Evolutionary conservation across 2,329 filamentous ascomycete species (phyloP), one percentile per base, ranked within the genome.

Genomic region (Tolypocladium inflatum): DNA sequence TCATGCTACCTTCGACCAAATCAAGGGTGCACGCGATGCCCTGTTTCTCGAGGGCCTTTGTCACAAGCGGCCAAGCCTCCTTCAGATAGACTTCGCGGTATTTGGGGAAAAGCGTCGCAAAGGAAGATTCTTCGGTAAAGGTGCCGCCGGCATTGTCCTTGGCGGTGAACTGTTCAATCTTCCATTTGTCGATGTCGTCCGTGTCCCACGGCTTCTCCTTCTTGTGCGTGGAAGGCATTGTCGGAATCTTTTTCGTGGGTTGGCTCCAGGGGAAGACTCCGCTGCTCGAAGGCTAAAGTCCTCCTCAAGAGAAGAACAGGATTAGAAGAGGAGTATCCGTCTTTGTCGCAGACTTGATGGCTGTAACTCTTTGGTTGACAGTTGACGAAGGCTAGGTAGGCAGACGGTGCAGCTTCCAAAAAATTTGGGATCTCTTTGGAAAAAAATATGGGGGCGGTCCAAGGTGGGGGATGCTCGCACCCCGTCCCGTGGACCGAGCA

Each of bases 121-220:
- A 99, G 6, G 89, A 91, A 1, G 91, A 96, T 77, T 97, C 94
- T 74, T 99, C 93, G 56, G 87, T 82, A 71, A 99, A 96, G 23
- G 89, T 88, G 63, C 94, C 94, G 57, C 84, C 90, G 38, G 78
- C 75, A 74, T 97, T 97, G 76, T 97, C 89, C 64, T 89, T 85
- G 54, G 90, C 83, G 48, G 85, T 93, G 76, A 97, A 97, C 35
- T 85, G 76, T 43, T 96, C 91, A 66, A 92, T 78, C 85, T 91
- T 93, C 91, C 91, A 97, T 73, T 97, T 96, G 76, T 97, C 93
- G 63, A 97, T 90, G 68, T 97, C 94, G 62, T 96, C 92, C 58
- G 92, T 96, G 68, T 97, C 92, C 92, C 92, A 95, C 57, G 91
- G 89, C 74, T 96, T 96, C 3, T 95, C 90, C 65, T 84, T 88